These are phyloP conservation scores for Stagonosporopsis rhizophila DNA, from an alignment of 2,329 filamentous ascomycete species.

Conservation along the genomic window DNA sequence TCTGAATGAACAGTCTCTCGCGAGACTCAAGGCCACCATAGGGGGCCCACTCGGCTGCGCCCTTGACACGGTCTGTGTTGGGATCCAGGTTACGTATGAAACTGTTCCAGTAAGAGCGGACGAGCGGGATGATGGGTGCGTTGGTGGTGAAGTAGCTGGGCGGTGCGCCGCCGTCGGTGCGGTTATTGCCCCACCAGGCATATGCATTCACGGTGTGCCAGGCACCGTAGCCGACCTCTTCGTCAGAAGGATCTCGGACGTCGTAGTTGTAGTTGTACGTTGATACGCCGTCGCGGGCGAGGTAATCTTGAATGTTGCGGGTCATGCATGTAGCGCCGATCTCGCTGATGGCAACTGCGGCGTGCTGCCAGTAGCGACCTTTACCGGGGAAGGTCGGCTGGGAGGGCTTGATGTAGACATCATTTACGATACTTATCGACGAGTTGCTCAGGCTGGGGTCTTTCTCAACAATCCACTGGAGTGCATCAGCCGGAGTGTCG, in stretches of 20 bases:
- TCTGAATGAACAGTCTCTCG: slow-evolving; percentile 48
- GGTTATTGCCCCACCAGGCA: slow-evolving; percentile 71
- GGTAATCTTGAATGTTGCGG: slow-evolving; percentile 60
- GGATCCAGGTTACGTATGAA: slow-evolving; percentile 73
- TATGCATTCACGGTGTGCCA: slow-evolving; percentile 71
- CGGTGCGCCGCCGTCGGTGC: slow-evolving; percentile 59
- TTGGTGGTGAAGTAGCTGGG: slow-evolving; percentile 66
- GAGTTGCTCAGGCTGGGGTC: slow-evolving; percentile 62
- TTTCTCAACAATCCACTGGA: slow-evolving; percentile 65
- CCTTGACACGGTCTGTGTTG: slow-evolving; percentile 60
- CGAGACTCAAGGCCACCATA: slow-evolving; percentile 44
- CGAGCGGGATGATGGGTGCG: slow-evolving; percentile 62
- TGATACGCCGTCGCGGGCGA: slow-evolving; percentile 47
- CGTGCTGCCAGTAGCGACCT: slow-evolving; percentile 66
- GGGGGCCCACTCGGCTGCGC: slow-evolving; percentile 60
- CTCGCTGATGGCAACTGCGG: slow-evolving; percentile 67
- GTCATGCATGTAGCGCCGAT: slow-evolving; percentile 71
- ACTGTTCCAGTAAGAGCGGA: slow-evolving; percentile 76
- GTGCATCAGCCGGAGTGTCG: slow-evolving; percentile 56
- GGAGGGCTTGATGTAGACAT: slow-evolving; percentile 61
- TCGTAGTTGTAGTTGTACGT: slow-evolving; percentile 76
- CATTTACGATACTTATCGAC: slow-evolving; percentile 61
- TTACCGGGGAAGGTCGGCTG: slow-evolving; percentile 53
- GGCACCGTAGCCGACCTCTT: slow-evolving; percentile 66
- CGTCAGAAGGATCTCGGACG: slow-evolving; percentile 65